Percentiles rank a stretch among this genome's conserved stretches.
Conservation (phyloP, 2,329 filamentous ascomycete species). For the Claviceps paspali region DNA sequence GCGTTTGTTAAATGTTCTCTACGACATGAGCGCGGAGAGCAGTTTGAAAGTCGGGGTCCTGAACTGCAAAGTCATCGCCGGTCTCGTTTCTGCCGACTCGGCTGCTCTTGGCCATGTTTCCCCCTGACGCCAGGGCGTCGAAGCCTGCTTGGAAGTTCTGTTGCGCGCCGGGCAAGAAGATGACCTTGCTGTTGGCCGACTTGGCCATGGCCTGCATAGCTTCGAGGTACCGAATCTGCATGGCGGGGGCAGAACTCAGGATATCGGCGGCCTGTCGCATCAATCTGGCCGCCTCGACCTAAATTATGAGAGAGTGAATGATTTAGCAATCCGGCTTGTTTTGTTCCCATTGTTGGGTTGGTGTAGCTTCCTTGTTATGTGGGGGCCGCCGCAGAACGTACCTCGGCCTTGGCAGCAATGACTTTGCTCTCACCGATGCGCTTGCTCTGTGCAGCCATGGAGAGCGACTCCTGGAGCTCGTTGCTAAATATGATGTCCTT, state of each 20-base stretch:
- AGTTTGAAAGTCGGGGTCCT: constrained; percentile 52
- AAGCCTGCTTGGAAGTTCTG: constrained; percentile 39
- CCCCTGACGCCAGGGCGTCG: constrained; percentile 26
- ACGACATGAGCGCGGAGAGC: constrained; percentile 71
- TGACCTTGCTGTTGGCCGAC: constrained; percentile 75
- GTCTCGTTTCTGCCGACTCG: constrained; percentile 32
- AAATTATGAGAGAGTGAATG: neutral
- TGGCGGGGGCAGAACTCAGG: constrained; percentile 76
- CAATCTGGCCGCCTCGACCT: constrained; percentile 85
- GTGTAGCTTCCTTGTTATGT: too few relatives aligned
- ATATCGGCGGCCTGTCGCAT: constrained; percentile 92
- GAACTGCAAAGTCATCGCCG: constrained; percentile 32
- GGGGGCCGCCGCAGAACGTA: too few relatives aligned
- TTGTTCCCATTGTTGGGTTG: too few relatives aligned
- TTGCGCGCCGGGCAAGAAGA: constrained; percentile 53
- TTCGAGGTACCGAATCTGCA: constrained; percentile 97
- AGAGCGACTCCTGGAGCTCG: constrained; percentile 88
- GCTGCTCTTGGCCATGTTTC: constrained; percentile 26
- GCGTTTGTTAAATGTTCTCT: constrained; percentile 65
- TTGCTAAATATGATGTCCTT: constrained; percentile 97
- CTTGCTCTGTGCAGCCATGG: constrained; percentile 98
- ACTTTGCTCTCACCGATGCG: constrained; percentile 97
- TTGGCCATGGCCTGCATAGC: constrained; percentile 99
- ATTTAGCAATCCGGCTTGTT: too few relatives aligned
- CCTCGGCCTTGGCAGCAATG: constrained; percentile 87